Percentiles rank a stretch among this genome's conserved stretches.
phyloP scores from a whole-genome alignment of 1,284 basidiomycete genomes.

The Athelia sp. region DNA sequence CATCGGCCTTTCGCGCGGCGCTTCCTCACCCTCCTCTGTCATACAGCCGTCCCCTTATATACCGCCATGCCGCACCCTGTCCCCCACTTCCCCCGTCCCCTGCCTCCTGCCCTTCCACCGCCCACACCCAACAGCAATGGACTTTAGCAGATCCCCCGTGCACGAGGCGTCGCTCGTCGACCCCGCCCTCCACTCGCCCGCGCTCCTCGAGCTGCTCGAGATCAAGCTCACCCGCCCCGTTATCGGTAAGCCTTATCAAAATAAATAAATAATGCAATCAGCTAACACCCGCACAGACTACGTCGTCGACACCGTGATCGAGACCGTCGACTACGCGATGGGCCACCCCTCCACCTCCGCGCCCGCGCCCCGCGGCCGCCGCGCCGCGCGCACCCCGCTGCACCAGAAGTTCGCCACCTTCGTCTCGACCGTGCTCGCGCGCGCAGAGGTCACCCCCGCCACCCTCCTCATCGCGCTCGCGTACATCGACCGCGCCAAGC shows the following conservation, averaged over 20 bases:
- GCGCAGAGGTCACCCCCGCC: slow-evolving; percentile 63
- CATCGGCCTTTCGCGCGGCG: no score
- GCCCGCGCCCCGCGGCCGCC: slow-evolving; percentile 39
- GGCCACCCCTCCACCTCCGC: slow-evolving; percentile 50
- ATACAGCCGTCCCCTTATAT: no score
- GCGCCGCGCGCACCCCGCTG: slow-evolving; percentile 36
- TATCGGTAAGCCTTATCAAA: slow-evolving; percentile 38
- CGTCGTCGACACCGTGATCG: slow-evolving; percentile 57
- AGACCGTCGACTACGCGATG: slow-evolving; percentile 70
- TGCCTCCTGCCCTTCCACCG: no score
- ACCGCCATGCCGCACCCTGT: no score
- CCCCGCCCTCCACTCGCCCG: slow-evolving; percentile 52
- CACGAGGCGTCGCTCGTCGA: slow-evolving; percentile 64
- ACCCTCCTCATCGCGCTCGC: slow-evolving; percentile 60
- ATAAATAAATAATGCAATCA: slow-evolving; percentile 1
- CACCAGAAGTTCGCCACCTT: slow-evolving; percentile 55
- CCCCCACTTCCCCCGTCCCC: no score
- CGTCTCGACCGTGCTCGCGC: slow-evolving; percentile 57
- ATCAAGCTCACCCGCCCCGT: slow-evolving; percentile 52
- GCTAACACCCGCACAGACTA: slow-evolving; percentile 41
- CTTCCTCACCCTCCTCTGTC: no score
- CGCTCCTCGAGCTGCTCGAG: slow-evolving; percentile 58
- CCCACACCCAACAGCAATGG: not conserved
- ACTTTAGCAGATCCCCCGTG: slow-evolving; percentile 32
- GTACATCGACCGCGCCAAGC: slow-evolving; percentile 67